Evolutionary conservation across 2,329 filamentous ascomycete genomes (phyloP), one percentile per base, ranked within the genome.

Genomic region (Penicillium italicum): DNA sequence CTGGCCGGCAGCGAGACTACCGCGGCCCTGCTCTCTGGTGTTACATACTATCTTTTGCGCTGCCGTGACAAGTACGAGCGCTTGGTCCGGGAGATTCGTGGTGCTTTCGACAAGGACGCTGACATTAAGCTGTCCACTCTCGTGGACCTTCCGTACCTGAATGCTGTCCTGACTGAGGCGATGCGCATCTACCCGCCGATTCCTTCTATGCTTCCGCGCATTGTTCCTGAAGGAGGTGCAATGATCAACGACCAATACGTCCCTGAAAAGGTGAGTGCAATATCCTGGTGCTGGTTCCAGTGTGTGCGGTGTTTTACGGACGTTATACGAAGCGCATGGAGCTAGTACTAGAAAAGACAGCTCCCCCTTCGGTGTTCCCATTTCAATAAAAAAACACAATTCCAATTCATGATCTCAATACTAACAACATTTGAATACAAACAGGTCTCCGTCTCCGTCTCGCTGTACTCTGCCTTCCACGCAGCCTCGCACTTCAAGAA

Each of bases 191-290:
- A 69, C 24, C 66, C 67, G 18, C 66, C 66, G 5, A 61, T 67
- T 30, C 62, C 69, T 1, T 64, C 66, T n/a, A 67, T 67, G 33
- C 60, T 72, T 41, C 69, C 70, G 1, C 65, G 69, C 10, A 37
- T 69, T 28, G 66, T 68, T 2, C 69, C 68, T 1, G 53, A 63
- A n/a, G 62, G 60, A 4, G 70, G 69, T 18, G 63, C 64, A 2
- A 55, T 65, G 38, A 65, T 71, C 36, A 62, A 66, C 28, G 62
- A 55, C 2, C 31, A 61, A 37, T 67, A 61, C 30, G 60, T 72
- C 12, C 65, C 69, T 33, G 65, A 26, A 8, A 66, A 64, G 26
- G 68, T 67, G 48, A 57, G 58, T 59, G 6, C 5, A 20, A 28
- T 11, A n/a, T 12, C 24, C 24, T 24, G 5, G 5, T 28, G 2